phyloP scores from a whole-genome alignment of 768 basidiomycete genomes.

The Amylocystis lapponica region DNA sequence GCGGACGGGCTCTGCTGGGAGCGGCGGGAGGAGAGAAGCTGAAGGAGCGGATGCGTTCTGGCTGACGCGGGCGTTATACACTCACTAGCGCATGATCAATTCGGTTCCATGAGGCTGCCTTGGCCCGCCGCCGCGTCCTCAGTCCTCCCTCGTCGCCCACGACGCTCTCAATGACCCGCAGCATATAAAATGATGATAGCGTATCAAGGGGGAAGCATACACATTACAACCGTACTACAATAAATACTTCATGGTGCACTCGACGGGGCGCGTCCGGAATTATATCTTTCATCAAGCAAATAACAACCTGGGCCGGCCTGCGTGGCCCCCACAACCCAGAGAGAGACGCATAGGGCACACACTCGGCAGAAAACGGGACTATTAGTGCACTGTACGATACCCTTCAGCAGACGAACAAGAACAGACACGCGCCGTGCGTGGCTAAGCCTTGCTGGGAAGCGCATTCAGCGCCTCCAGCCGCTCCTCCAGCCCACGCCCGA shows the following conservation, averaged over 20 bases:
- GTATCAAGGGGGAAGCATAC: too few species aligned
- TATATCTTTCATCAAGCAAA: background rate
- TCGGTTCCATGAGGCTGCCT: too few species aligned
- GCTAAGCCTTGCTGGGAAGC: constrained; percentile 11
- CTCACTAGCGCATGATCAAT: too few species aligned
- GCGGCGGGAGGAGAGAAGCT: background rate
- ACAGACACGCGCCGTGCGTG: too few species aligned
- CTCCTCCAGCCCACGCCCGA: constrained; percentile 81
- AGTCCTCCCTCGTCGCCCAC: background rate
- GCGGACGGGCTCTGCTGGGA: too few species aligned
- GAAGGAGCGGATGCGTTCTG: too few species aligned
- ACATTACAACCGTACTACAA: too few species aligned
- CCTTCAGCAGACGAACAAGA: too few species aligned
- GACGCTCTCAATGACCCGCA: background rate
- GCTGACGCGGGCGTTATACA: too few species aligned
- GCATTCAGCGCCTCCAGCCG: constrained; percentile 57
- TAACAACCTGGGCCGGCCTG: background rate
- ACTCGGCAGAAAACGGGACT: background rate
- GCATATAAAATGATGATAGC: background rate
- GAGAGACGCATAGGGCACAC: background rate
- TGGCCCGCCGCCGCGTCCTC: background rate
- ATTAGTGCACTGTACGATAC: background rate
- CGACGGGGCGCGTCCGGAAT: too few species aligned
- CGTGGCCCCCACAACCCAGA: background rate
- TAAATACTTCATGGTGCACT: too few species aligned